Percentiles rank a stretch among this genome's conserved stretches.
These are phyloP conservation scores for Leptographium radiaticola DNA, from an alignment of 2,329 filamentous ascomycete species.

Conservation along the genomic window DNA sequence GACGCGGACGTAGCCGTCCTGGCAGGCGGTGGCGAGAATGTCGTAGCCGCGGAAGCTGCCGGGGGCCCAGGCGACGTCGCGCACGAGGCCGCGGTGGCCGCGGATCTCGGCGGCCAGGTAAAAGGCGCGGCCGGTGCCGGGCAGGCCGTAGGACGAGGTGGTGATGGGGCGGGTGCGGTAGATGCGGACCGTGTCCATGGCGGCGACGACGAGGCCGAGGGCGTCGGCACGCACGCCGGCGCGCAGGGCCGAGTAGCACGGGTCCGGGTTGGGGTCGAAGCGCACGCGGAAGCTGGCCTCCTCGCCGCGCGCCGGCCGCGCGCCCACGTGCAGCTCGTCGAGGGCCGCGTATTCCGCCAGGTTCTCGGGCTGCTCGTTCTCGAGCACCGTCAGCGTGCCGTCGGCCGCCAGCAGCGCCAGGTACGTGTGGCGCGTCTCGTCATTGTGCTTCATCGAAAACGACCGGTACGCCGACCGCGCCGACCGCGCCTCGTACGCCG, in stretches of 20 bases:
- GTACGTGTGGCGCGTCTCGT: conserved; percentile 69
- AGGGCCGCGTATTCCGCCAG: conserved; percentile 62
- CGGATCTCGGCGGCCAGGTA: conserved; percentile 69
- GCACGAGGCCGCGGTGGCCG: conserved; percentile 62
- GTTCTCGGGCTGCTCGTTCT: conserved; percentile 75
- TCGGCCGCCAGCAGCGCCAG: conserved; percentile 69
- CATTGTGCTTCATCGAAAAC: conserved; percentile 72
- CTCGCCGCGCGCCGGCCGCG: conserved; percentile 62
- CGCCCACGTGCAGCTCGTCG: conserved; percentile 63
- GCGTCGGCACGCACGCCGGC: conserved; percentile 73
- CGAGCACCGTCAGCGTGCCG: conserved; percentile 66
- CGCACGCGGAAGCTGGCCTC: conserved; percentile 77
- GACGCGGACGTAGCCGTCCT: conserved; percentile 82
- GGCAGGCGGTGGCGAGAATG: conserved; percentile 79
- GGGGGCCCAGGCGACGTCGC: conserved; percentile 85
- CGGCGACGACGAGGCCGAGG: conserved; percentile 70
- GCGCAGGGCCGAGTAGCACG: conserved; percentile 62
- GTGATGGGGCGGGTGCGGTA: conserved; percentile 60
- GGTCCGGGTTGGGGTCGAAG: conserved; percentile 78
- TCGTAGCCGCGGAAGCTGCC: conserved; percentile 86
- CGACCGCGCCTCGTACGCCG: conserved; percentile 43
- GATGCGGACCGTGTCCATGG: conserved; percentile 70
- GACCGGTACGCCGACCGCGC: conserved; percentile 60
- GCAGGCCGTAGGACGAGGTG: conserved; percentile 35
- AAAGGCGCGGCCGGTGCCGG: conserved; percentile 58